Evolutionary conservation across 257 asterid genomes (phyloP), one percentile per base, ranked within the genome.

Genomic region (Solanum lycopersicoides): DNA sequence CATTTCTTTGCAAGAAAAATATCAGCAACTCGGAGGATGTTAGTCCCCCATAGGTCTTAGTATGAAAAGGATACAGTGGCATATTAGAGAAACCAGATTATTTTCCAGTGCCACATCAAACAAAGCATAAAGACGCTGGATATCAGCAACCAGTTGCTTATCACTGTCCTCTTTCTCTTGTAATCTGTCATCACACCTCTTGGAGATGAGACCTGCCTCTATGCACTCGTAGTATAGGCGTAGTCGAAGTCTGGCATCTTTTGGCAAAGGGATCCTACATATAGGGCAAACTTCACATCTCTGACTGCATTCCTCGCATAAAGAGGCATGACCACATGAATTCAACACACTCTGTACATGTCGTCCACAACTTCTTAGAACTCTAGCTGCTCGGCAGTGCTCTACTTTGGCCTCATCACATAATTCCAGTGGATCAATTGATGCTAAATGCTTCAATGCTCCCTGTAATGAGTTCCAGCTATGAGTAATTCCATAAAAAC

Each of bases 381-480:
- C 99, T 91, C 99, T 97, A 79, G 98, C 92, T 23, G 99, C 99
- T 87, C 99, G 91, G 88, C 99, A 97, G 75, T 90, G 93, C 93
- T 97, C 99, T 59, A 96, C 91, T 94, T 97, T 97, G 86, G 99
- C 99, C 90, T 96, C 99, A 87, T 92, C 92, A 88, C 98, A 95
- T 84, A 97, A 91, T 85, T 97, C 97, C 47, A 93, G 87, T 30
- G 98, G 98, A 90, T 97, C 98, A 86, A 95, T 92, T 56, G 97
- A 93, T 35, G 99, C 98, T 92, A 96, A 89, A 85, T 92, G 95
- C 76, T 88, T 50, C 92, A 96, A 87, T 34, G 98, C 98, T 94
- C 90, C 95, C 98, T 94, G 91, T 77, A 89, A 91, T 87, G 75
- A 74, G 86, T 82, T 83, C 83, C 35, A 86, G 87, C 60, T 9